Evolutionary conservation across 208 protist species (phyloP), one percentile per base, ranked within the genome.

Genomic region (Leishmania major): DNA sequence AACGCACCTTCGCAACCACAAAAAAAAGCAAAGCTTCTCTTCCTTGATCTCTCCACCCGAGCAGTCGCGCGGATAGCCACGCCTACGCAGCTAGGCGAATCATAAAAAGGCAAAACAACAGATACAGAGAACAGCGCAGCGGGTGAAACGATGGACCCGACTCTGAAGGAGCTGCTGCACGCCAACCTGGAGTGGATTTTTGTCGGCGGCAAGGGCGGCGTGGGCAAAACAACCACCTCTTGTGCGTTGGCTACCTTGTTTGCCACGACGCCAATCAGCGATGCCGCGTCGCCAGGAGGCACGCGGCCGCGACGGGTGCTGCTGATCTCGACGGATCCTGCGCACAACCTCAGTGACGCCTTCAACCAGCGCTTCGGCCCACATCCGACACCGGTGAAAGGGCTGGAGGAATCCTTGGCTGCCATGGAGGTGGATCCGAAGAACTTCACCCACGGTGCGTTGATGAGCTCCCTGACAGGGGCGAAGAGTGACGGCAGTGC

Each of bases 291-390:
- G 2, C 71, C 78, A 17, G 85, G 59, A 59, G 75, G 73, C 7
- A 67, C 55, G 11, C 93, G 85, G 25, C 86, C 77, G 31, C 87
- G 96, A 53, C 91, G 73, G 19, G 98, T 99, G 25, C 88, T 99
- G 22, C 81, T 99, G 19, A 97, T 99, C 49, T 99, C 99, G 8
- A 99, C 99, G 2, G 99, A 99, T 89, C 99, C 99, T 60, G 99
- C 99, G 22, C 99, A 99, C 91, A 99, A 99, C 86, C 85, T 99
- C 19, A 98, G 91, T 69, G 99, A 99, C 89, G 99, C 99, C 49
- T 99, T 99, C 82, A 85, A 91, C 64, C 99, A 99, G 86, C 93
- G 99, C 79, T 98, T 99, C 66, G 86, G 87, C 45, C 90, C 87
- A 51, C 83, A 90, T 43, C 99, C 98, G 45, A 95, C 89, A 0